These are phyloP conservation scores for Phalaenopsis aphrodite DNA, from an alignment of 106 monocot species.

Conservation along the genomic window DNA sequence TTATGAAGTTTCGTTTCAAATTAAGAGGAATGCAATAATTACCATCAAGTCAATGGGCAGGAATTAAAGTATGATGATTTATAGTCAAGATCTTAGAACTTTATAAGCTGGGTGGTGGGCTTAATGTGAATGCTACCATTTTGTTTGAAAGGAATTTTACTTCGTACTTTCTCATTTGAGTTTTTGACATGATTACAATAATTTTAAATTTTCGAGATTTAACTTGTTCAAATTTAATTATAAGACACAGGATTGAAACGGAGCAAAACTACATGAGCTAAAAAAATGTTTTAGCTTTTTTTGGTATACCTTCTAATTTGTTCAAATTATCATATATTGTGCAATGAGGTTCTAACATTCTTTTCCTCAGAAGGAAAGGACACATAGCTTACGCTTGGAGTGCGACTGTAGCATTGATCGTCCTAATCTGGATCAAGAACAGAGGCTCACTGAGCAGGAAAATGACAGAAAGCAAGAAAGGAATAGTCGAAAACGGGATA, in stretches of 20 bases:
- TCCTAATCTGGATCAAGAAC: constrained; percentile 70
- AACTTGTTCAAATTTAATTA: background rate
- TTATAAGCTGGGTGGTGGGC: too few species aligned
- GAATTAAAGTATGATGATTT: too few species aligned
- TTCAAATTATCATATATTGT: background rate
- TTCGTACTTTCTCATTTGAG: too few species aligned
- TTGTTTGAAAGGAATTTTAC: too few species aligned
- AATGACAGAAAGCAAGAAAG: constrained; percentile 73
- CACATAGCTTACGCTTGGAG: constrained; percentile 36
- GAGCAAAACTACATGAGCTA: background rate
- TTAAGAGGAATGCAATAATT: too few species aligned
- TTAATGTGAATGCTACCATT: too few species aligned
- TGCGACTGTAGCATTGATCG: constrained; percentile 76
- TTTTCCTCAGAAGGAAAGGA: constrained; percentile 59
- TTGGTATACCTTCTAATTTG: background rate
- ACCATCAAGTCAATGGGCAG: too few species aligned
- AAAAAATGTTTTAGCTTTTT: background rate
- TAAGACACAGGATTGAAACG: background rate
- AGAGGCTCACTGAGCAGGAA: constrained; percentile 65
- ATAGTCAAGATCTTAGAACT: too few species aligned
- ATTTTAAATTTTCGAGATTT: background rate
- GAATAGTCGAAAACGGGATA: constrained; percentile 56
- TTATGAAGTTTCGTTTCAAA: too few species aligned
- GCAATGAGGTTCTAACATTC: background rate
- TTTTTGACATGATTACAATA: background rate